Evolutionary conservation across 2,329 filamentous ascomycete genomes (phyloP).

Genomic region (Tolypocladium album): DNA sequence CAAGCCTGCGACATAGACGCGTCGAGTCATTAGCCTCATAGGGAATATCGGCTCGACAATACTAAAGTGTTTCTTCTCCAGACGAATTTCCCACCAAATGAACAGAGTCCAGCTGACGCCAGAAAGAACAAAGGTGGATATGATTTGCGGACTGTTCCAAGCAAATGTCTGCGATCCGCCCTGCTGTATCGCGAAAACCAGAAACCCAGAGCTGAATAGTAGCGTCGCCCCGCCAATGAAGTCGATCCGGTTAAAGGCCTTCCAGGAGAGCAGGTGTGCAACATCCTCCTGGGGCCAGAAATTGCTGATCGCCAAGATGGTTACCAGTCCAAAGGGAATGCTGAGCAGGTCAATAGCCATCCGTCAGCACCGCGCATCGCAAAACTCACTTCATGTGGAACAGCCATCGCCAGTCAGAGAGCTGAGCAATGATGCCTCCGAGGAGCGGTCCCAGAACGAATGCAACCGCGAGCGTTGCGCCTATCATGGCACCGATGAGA

Average conservation of each 20-base stretch:
- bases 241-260: conserved; percentile 37
- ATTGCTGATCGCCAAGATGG: conserved; percentile 35
- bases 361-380: neutral
- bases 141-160: conserved; percentile 42
- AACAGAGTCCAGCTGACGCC: conserved; percentile 37
- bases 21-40: conserved; percentile 31
- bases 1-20: conserved; percentile 40
- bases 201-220: conserved; percentile 38
- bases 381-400: conserved; percentile 49
- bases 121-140: conserved; percentile 36
- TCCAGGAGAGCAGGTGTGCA: conserved; percentile 25
- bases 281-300: conserved; percentile 31
- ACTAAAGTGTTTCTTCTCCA: conserved; percentile 25
- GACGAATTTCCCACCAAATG: conserved; percentile 36
- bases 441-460: conserved; percentile 49
- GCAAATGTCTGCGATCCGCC: conserved; percentile 39
- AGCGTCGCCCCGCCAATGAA: conserved; percentile 40
- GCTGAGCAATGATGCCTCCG: conserved; percentile 44
- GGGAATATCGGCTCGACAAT: conserved; percentile 46
- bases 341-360: conserved; percentile 18
- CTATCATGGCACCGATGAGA: conserved; percentile 43
- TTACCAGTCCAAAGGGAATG: conserved; percentile 36
- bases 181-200: conserved; percentile 47
- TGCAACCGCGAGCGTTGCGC: conserved; percentile 43
- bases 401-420: conserved; percentile 45